A percentile compares a stretch with the other conserved stretches of the same genome.
These are phyloP conservation scores for Arachis monticola DNA, from an alignment of 331 rosid species.

Conservation along the genomic window DNA sequence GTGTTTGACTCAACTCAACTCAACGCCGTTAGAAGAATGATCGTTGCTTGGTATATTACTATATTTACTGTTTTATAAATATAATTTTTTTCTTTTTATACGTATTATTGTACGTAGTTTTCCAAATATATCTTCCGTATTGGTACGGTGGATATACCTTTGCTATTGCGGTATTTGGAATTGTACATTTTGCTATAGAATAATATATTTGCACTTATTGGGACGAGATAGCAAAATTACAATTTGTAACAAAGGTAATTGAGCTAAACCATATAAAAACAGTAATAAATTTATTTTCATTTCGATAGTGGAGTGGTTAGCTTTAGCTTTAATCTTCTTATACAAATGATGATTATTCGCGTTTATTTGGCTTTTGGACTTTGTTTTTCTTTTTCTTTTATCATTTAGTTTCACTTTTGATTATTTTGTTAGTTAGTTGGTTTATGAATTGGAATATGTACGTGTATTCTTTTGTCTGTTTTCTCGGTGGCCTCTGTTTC, in stretches of 20 bases:
- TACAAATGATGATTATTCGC: slow-evolving; percentile 1
- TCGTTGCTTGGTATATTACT: slow-evolving; percentile 8
- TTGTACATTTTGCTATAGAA: slow-evolving; percentile 66
- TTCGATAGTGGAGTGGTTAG: slow-evolving; percentile 44
- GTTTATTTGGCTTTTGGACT: slow-evolving; percentile 13
- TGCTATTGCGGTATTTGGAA: slow-evolving; percentile 36
- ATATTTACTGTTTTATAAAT: neutral
- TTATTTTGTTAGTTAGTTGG: neutral
- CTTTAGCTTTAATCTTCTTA: slow-evolving; percentile 16
- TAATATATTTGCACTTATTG: slow-evolving; percentile 33
- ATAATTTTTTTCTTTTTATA: slow-evolving; percentile 23
- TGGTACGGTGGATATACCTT: neutral
- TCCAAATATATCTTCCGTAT: slow-evolving; percentile 18
- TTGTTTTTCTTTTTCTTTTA: neutral
- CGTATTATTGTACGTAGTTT: neutral
- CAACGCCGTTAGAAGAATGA: slow-evolving; percentile 21
- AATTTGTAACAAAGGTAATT: slow-evolving; percentile 35
- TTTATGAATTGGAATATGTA: neutral
- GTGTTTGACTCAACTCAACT: slow-evolving; percentile 49
- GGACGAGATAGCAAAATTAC: slow-evolving; percentile 52
- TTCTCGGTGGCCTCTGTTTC: neutral
- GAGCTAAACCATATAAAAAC: neutral
- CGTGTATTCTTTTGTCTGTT: slow-evolving; percentile 24
- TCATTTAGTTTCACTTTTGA: neutral
- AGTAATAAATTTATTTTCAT: neutral